Percentiles rank a stretch among this genome's conserved stretches.
Conservation (phyloP, 2,329 filamentous ascomycete genomes). For the Microdochium paspali region DNA sequence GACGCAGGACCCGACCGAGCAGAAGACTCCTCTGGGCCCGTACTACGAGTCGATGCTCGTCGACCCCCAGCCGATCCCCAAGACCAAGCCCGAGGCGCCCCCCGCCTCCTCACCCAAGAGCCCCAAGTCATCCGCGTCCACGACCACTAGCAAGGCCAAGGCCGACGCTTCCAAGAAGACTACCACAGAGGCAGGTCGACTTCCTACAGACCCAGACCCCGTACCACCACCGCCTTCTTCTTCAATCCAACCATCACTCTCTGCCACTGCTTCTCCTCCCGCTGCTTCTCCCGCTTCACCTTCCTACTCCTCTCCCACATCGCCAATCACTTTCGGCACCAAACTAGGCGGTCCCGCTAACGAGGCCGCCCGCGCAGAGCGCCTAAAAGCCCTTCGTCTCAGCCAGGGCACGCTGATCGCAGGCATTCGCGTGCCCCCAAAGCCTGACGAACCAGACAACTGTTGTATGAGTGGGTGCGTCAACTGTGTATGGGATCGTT, state of each 20-base stretch:
- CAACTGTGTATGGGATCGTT: constrained; percentile 93
- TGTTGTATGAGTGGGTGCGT: constrained; percentile 99
- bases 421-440: constrained; percentile 73
- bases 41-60: constrained; percentile 52
- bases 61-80: constrained; percentile 29
- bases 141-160: constrained; percentile 12
- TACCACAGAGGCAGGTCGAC: not conserved
- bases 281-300: constrained; percentile 18
- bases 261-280: constrained; percentile 7
- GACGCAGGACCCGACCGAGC: constrained; percentile 16
- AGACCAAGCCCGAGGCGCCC: constrained; percentile 32
- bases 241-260: not conserved
- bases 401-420: constrained; percentile 55
- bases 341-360: constrained; percentile 66
- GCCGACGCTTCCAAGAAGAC: constrained; percentile 12
- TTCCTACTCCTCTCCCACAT: constrained; percentile 26
- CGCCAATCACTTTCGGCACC: constrained; percentile 70
- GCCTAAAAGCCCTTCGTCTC: constrained; percentile 45
- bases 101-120: constrained; percentile 27
- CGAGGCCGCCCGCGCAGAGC: constrained; percentile 37
- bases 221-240: constrained; percentile 2
- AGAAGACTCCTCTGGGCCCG: constrained; percentile 41
- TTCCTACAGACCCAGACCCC: constrained; percentile 1
- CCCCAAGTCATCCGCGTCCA: constrained; percentile 8
- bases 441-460: constrained; percentile 85